Percentiles rank a stretch among this genome's conserved stretches.
Evolutionary conservation across 2,329 filamentous ascomycete species (phyloP).

Genomic region (Phoma sp.): DNA sequence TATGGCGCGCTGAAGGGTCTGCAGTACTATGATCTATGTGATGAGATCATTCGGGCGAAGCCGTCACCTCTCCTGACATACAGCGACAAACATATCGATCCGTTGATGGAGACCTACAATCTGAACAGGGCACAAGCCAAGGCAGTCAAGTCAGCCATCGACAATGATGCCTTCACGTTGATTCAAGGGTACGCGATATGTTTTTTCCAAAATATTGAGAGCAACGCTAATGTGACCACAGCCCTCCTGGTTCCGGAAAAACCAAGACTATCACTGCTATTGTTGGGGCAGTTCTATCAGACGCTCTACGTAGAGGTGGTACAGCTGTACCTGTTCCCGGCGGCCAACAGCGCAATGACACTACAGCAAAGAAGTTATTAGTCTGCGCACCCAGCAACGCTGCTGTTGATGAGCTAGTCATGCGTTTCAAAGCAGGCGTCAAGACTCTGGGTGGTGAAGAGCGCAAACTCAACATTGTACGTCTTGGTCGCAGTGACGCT

Average conservation of each 20-base stretch:
- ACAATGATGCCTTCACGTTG: slow-evolving; percentile 96
- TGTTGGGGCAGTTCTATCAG: slow-evolving; percentile 82
- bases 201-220: neutral
- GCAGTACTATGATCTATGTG: slow-evolving; percentile 94
- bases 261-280: slow-evolving; percentile 98
- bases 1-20: slow-evolving; percentile 89
- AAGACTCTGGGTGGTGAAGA: slow-evolving; percentile 75
- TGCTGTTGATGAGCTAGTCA: slow-evolving; percentile 92
- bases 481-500: slow-evolving; percentile 87
- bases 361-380: slow-evolving; percentile 78
- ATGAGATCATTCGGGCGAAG: slow-evolving; percentile 86
- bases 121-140: slow-evolving; percentile 90
- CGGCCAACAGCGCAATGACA: slow-evolving; percentile 36
- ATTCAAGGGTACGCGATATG: slow-evolving; percentile 74
- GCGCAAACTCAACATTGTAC: slow-evolving; percentile 84
- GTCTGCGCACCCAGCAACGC: slow-evolving; percentile 99
- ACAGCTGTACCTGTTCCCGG: slow-evolving; percentile 54
- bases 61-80: slow-evolving; percentile 89
- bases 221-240: slow-evolving; percentile 43
- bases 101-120: slow-evolving; percentile 76
- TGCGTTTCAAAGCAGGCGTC: slow-evolving; percentile 87
- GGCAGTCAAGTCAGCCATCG: slow-evolving; percentile 87
- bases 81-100: slow-evolving; percentile 72
- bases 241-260: slow-evolving; percentile 94
- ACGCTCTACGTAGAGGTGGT: slow-evolving; percentile 58